Evolutionary conservation across 2,329 filamentous ascomycete genomes (phyloP), one percentile per base, ranked within the genome.

Genomic region (Fusarium acutatum): DNA sequence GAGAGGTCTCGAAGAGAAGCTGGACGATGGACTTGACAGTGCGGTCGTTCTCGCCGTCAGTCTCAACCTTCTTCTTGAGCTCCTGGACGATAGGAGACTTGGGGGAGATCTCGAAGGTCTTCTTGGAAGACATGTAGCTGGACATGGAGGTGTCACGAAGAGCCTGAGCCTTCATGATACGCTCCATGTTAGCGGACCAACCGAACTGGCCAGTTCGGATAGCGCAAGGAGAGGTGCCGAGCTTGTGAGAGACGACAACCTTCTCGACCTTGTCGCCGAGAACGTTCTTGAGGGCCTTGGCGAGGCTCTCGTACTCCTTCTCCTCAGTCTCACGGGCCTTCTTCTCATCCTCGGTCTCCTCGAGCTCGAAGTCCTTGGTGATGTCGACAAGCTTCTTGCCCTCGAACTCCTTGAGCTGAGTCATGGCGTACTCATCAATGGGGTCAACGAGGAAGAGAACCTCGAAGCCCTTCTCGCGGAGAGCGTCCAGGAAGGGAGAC

Each of bases 101-200:
- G 85, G 96, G 96, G n/a, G 96, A 98, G 87, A 99, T 98, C 90
- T 99, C 96, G 79, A 99, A 98, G 37, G 96, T 99, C 94, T 99
- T 99, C 95, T 99, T 99, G 84, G 96, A 98, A 77, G 94, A 97
- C 96, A 99, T 99, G 94, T 99, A 99, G 80, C 94, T 97, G 87
- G 91, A 94, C 96, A 99, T 99, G 81, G 95, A 98, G 79, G 96
- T 99, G 88, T 99, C 96, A 88, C 96, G 96, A 82, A 99, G 96
- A 82, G 96, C 96, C 90, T 99, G 96, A 34, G 96, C 96, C 93
- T 99, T 99, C 96, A 99, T 99, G 92, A 99, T 99, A 90, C 96
- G 96, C 91, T 99, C 96, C 96, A 99, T 99, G 92, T 99, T 99
- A 84, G 96, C 96, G 66, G 96, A 98, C 96, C 96, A 99, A 87